Evolutionary conservation across 2,329 filamentous ascomycete species (phyloP).

Genomic region (Drechslerella dactyloides): DNA sequence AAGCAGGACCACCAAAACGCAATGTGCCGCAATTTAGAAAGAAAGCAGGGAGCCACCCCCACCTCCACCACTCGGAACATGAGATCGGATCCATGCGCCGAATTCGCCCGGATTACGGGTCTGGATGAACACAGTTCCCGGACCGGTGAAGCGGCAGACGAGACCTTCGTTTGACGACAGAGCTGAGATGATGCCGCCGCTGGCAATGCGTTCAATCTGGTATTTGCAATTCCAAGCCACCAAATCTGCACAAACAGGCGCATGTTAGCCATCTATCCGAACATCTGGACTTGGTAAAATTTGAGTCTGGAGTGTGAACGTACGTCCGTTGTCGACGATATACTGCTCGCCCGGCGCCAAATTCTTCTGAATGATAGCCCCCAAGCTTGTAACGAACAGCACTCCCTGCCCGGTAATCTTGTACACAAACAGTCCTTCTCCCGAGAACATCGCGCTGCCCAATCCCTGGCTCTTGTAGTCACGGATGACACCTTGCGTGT

Average conservation of each 20-base stretch:
- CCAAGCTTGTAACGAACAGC: constrained; percentile 89
- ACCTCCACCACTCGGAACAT: constrained; percentile 56
- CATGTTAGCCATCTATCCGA: constrained; percentile 4
- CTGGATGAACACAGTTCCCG: constrained; percentile 89
- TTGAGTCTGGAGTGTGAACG: constrained; percentile 2
- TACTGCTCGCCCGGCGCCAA: constrained; percentile 78
- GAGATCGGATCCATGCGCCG: constrained; percentile 62
- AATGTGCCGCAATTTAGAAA: constrained; percentile 20
- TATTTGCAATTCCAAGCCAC: constrained; percentile 98
- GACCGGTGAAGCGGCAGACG: constrained; percentile 84
- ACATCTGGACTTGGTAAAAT: not conserved
- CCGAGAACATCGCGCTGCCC: constrained; percentile 89
- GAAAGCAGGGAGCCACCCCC: constrained; percentile 37
- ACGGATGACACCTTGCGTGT: constrained; percentile 83
- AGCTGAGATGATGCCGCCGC: constrained; percentile 89
- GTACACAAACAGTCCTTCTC: constrained; percentile 90
- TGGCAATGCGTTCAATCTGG: constrained; percentile 83
- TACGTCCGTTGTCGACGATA: constrained; percentile 82
- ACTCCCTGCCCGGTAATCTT: constrained; percentile 81
- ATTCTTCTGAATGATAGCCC: constrained; percentile 92
- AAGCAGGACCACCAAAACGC: constrained; percentile 6
- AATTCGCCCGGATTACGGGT: constrained; percentile 80
- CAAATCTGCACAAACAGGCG: constrained; percentile 62
- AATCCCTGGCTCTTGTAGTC: constrained; percentile 86
- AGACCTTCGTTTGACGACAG: constrained; percentile 82